Base-by-base conservation (phyloP, 371 early-diverging fungal species). In the Syncephalis plumigaleata region DNA sequence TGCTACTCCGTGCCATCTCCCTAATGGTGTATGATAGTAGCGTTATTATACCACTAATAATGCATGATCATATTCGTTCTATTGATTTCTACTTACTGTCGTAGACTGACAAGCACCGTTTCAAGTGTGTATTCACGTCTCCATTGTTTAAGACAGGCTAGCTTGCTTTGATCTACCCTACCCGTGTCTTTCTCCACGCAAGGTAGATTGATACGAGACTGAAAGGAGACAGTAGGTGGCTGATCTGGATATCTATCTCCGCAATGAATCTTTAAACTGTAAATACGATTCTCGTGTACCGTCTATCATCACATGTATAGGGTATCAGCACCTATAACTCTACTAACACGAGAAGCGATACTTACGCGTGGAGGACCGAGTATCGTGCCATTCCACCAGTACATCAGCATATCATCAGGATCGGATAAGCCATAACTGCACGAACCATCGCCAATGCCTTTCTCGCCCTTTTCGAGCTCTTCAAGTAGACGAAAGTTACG, bases 381-480 rank as follows among this genome's bases (percentile, higher is more conserved):
- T 57, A 97, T 93, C 42, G 95, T 92, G 7, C 89, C 97, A 55
- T 89, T 81, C 97, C 97, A 97, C 52, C 77, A 67, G 42, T 77
- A 66, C 79, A 90, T 71, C 57, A 75, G 59, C 13, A 81, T 67
- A 61, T 91, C 87, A 49, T 92, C 95, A 23, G 75, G 70, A 55
- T 90, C 81, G 18, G 79, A 75, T 45, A 97, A 71, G 36, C 97
- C 97, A 63, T 93, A 95, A 60, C 83, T 84, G 65, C 84, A 82
- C 38, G 85, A 79, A 13, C 92, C 92, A 63, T 93, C 94, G 46
- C 94, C 92, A 60, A 86, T 77, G 25, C 90, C 93, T 69, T 94
- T 97, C 60, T 97, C 95, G 49, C 91, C 92, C 61, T 87, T 87
- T 63, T 97, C 97, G 38, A 95, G 78, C 65, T 97, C 97, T 61